Evolutionary conservation across 805 yeast genomes (phyloP).

Genomic region (Limtongozyma cylindracea): DNA sequence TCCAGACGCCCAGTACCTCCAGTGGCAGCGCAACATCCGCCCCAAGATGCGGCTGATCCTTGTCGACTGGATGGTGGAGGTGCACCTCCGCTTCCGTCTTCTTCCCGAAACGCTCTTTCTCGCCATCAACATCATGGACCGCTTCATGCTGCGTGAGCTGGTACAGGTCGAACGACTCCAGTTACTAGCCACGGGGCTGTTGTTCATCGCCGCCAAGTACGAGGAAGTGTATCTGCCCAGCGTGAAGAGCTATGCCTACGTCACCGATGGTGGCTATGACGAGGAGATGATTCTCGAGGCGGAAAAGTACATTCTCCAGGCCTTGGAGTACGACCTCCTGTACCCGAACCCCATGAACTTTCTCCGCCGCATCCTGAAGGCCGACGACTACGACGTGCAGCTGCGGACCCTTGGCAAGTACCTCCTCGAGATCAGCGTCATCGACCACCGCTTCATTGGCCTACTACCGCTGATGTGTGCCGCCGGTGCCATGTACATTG

Average conservation of each 20-base stretch:
- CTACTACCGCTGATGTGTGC: conserved; percentile 54
- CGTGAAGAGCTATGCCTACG: conserved; percentile 63
- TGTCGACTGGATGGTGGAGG: conserved; percentile 88
- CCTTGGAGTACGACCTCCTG: conserved; percentile 47
- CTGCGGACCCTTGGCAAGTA: conserved; percentile 73
- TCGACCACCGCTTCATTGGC: conserved; percentile 55
- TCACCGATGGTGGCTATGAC: conserved; percentile 66
- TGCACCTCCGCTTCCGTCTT: conserved; percentile 61
- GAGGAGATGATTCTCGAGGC: conserved; percentile 66
- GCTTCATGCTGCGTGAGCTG: conserved; percentile 52
- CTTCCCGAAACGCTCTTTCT: conserved; percentile 69
- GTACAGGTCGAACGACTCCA: conserved; percentile 65
- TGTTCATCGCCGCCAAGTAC: conserved; percentile 79
- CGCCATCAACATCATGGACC: conserved; percentile 69
- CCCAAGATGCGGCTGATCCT: conserved; percentile 71
- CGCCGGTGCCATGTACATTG: conserved; percentile 73
- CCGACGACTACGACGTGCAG: conserved; percentile 71
- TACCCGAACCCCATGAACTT: conserved; percentile 85
- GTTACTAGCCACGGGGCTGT: conserved; percentile 61
- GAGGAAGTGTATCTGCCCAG: conserved; percentile 84
- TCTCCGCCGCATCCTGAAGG: conserved; percentile 67
- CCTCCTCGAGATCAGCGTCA: conserved; percentile 49
- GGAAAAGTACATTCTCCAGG: conserved; percentile 53
- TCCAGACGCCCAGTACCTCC: conserved; percentile 46
- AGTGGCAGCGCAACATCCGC: conserved; percentile 36